These are phyloP conservation scores for Cladophialophora immunda DNA, from an alignment of 2,329 filamentous ascomycete genomes.

Conservation along the genomic window DNA sequence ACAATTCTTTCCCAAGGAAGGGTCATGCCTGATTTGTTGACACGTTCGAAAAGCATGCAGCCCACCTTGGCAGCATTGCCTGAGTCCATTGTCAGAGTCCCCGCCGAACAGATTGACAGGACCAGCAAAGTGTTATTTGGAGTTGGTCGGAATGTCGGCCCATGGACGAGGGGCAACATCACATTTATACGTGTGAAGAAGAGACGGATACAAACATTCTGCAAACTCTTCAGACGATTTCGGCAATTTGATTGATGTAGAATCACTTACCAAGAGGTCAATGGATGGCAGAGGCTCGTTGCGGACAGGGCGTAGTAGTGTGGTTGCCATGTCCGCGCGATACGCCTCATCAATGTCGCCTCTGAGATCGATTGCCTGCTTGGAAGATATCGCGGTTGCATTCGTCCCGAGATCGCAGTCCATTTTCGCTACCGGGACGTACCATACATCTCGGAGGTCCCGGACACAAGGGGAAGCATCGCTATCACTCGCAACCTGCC, in stretches of 20 bases:
- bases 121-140: conserved; percentile 41
- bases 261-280: conserved; percentile 10
- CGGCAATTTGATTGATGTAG: too few species aligned
- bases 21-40: conserved; percentile 39
- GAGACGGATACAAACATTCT: conserved; percentile 46
- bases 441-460: too few species aligned
- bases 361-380: too few species aligned
- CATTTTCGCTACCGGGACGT: too few species aligned
- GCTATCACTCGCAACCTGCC: too few species aligned
- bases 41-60: conserved; percentile 42
- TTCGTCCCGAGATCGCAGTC: too few species aligned
- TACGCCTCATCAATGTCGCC: conserved; percentile 27
- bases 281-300: conserved; percentile 21
- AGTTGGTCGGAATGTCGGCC: conserved; percentile 29
- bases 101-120: conserved; percentile 48
- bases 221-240: too few species aligned
- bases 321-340: conserved; percentile 18
- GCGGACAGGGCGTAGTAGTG: too few species aligned
- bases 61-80: conserved; percentile 41
- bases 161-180: conserved; percentile 28
- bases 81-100: conserved; percentile 46
- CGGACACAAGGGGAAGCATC: too few species aligned
- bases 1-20: conserved; percentile 24
- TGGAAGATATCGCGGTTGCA: too few species aligned
- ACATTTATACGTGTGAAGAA: conserved; percentile 56